These are phyloP conservation scores for Oryza glumipatula DNA, from an alignment of 176 grass and related monocot species.

Conservation along the genomic window DNA sequence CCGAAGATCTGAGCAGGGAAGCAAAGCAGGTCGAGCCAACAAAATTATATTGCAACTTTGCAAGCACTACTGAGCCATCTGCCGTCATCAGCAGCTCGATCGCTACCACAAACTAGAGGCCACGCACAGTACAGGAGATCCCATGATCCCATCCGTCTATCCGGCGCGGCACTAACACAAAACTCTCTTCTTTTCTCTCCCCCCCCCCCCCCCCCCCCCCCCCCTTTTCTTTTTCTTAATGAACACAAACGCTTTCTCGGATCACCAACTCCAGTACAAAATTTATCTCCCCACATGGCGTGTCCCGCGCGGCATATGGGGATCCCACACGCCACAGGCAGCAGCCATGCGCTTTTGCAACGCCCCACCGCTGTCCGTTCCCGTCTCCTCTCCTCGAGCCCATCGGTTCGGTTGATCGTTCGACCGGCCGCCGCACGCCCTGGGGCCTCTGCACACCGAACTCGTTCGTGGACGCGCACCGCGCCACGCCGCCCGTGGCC, in stretches of 20 bases:
- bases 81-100: background rate
- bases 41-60: background rate
- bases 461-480: constrained; percentile 26
- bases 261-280: background rate
- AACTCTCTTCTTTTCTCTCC: background rate
- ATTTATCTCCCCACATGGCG: constrained; percentile 37
- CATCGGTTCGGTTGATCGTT: background rate
- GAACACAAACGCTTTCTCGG: background rate
- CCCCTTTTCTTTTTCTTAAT: background rate
- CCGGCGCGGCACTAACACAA: constrained; percentile 35
- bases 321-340: background rate
- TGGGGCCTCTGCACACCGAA: background rate
- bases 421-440: constrained; percentile 25
- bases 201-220: too few species aligned
- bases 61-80: background rate
- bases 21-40: background rate
- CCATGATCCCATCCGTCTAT: constrained; percentile 29
- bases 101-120: background rate
- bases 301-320: background rate
- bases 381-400: background rate
- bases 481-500: constrained; percentile 7
- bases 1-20: background rate
- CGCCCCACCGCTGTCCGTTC: background rate
- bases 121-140: background rate
- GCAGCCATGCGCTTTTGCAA: background rate